Evolutionary conservation across 2,329 filamentous ascomycete genomes (phyloP), one percentile per base, ranked within the genome.

Genomic region (Bipolaris victoriae): DNA sequence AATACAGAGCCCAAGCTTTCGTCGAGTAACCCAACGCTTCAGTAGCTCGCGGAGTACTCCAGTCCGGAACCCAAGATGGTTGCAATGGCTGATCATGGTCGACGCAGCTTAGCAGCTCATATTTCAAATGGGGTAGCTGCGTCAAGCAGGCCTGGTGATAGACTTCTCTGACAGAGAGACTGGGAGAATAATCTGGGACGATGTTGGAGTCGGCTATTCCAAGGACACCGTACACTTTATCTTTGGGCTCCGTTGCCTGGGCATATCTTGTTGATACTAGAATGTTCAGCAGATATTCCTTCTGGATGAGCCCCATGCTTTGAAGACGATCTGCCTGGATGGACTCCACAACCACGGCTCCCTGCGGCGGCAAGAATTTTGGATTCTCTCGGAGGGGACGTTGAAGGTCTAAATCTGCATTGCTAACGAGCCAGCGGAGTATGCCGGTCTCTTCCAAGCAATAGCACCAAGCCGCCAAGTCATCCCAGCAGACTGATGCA

Each of bases 1-100:
- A 45, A 44, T 68, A 71, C 7, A 69, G 22, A 20, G 60, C 49
- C 59, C 58, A 60, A 7, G 64, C 56, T 40, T 59, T 69, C 1
- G 66, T 70, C 18, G 56, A 65, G 33, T 63, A 68, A 15, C 61
- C 68, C 4, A 71, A 29, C 3, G 63, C 50, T 18, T 65, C 58
- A 9, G 68, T 72, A 4, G 62, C 57, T 10, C 67, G 67, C 10
- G 58, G 52, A 2, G 44, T 44, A 29, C 56, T 64, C 68, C 69
- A 70, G 20, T 69, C 67, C 1, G 68, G 69, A 10, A 66, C 43
- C 66, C 69, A 71, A 1, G 69, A 70, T 13, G 64, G 64, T 13
- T 24, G 29, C 1, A 64, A 35, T 16, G 65, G 66, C 5, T 33
- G n/a, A 1, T 65, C 65, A 33, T 67, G 62, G 44, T 71, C 68